Evolutionary conservation across 2,329 filamentous ascomycete species (phyloP), one percentile per base, ranked within the genome.

Genomic region (Phialophora tarda): DNA sequence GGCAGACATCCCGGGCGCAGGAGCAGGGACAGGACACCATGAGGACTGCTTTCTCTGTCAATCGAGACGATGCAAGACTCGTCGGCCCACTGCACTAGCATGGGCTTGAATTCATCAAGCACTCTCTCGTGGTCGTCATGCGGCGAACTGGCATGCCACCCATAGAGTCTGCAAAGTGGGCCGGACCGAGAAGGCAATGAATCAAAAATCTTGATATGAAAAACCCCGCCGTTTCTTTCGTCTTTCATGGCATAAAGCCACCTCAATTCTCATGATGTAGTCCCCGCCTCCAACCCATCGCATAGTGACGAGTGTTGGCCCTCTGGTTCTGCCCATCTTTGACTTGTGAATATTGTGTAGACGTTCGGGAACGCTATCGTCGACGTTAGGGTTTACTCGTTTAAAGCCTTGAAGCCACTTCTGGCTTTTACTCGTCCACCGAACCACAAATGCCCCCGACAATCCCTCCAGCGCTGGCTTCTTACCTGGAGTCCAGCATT

Each of bases 401-500:
- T 6, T 21, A 44, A 7, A 44, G 38, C 38, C 38, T 41, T n/a
- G 14, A 44, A 8, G 38, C 38, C 38, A n/a, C 38, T n/a, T 44
- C 6, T 44, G 14, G 17, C 17, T 8, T n/a, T n/a, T 44, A 8
- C 38, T n/a, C 8, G 17, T 44, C 38, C 6, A 44, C 14, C 14
- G 17, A 8, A 8, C n/a, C 38, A 2, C 38, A 51, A 28, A 80
- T 80, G 79, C 78, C 78, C 24, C 73, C 75, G 62, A 73, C 77
- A 58, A 76, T 81, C 65, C 79, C 79, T 61, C 78, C 74, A 65
- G 75, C 79, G 62, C 75, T 81, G 66, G 69, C 73, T 34, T 72
- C 77, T 50, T 80, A 80, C 73, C 63, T 72, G 14, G 67, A 79
- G 68, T 75, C 75, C 62, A 73, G 74, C 51, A 73, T 76, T 41